Evolutionary conservation across 2,329 filamentous ascomycete species (phyloP).

Genomic region (Sporothrix inflata): DNA sequence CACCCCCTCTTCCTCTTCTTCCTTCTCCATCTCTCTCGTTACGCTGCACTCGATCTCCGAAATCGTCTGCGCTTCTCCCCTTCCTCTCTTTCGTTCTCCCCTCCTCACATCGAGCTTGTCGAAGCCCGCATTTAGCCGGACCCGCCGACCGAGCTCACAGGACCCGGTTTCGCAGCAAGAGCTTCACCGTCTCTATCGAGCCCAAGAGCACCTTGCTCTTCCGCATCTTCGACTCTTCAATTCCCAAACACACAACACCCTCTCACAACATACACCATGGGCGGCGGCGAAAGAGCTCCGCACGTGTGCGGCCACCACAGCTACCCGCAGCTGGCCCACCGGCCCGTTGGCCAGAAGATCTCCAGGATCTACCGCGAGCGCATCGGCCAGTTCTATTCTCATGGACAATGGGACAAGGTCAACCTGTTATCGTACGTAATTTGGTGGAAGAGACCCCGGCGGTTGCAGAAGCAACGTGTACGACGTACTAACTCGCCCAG

Average conservation of each 20-base stretch:
- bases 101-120: not conserved
- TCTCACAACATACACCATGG: constrained; percentile 34
- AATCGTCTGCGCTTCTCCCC: not conserved
- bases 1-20: not conserved
- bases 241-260: not conserved
- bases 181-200: not conserved
- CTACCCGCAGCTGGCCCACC: constrained; percentile 36
- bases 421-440: constrained; percentile 36
- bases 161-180: not conserved
- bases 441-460: not conserved
- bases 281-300: constrained; percentile 34
- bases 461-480: not conserved
- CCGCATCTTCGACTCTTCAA: not conserved
- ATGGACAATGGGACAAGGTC: constrained; percentile 36
- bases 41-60: not conserved
- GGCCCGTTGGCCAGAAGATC: constrained; percentile 37
- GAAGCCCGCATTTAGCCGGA: constrained; percentile 19
- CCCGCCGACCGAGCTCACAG: constrained; percentile 2
- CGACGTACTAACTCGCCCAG: constrained; percentile 42
- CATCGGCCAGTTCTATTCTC: constrained; percentile 35
- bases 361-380: constrained; percentile 35
- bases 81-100: not conserved
- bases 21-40: not conserved
- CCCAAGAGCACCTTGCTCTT: not conserved
- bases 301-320: constrained; percentile 28